phyloP scores from a whole-genome alignment of 2,329 filamentous ascomycete genomes.

The Epichloe glyceriae region DNA sequence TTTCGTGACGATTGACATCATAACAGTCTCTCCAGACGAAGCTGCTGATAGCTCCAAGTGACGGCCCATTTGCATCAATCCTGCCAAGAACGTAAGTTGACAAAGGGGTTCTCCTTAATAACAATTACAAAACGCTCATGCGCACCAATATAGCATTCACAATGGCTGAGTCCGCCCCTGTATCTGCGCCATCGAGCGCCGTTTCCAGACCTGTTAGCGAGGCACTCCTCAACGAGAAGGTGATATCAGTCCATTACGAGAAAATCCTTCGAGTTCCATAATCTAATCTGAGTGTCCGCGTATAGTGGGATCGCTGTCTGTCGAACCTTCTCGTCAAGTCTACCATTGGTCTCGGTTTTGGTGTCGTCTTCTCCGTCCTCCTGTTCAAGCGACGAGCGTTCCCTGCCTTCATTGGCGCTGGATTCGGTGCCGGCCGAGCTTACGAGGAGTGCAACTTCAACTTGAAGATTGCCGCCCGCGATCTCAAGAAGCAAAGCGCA shows the following conservation, averaged over 20 bases:
- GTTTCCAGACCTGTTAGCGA: conserved; percentile 86
- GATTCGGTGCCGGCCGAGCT: conserved; percentile 89
- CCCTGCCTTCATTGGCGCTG: conserved; percentile 89
- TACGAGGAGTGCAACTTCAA: conserved; percentile 96
- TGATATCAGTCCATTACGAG: conserved; percentile 27
- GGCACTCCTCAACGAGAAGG: conserved; percentile 98
- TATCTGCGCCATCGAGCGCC: conserved; percentile 42
- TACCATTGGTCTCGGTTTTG: conserved; percentile 88
- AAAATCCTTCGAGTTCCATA: conserved; percentile 3
- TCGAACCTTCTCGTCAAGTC: conserved; percentile 97
- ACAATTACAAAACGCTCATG: neutral
- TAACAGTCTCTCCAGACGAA: conserved; percentile 12
- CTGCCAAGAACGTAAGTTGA: conserved; percentile 2
- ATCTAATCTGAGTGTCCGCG: conserved; percentile 8
- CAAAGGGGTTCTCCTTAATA: neutral
- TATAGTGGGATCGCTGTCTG: conserved; percentile 93
- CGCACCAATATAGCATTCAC: conserved; percentile 12
- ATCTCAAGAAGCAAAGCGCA: conserved; percentile 39
- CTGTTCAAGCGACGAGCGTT: conserved; percentile 96
- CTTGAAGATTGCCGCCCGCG: conserved; percentile 47
- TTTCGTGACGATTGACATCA: conserved; percentile 26
- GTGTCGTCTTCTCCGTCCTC: conserved; percentile 95
- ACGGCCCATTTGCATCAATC: conserved; percentile 6
- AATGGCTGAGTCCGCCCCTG: conserved; percentile 41
- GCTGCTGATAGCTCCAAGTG: conserved; percentile 17